Conservation (phyloP, 2,329 filamentous ascomycete species). For the Aureobasidium leucospermi region DNA sequence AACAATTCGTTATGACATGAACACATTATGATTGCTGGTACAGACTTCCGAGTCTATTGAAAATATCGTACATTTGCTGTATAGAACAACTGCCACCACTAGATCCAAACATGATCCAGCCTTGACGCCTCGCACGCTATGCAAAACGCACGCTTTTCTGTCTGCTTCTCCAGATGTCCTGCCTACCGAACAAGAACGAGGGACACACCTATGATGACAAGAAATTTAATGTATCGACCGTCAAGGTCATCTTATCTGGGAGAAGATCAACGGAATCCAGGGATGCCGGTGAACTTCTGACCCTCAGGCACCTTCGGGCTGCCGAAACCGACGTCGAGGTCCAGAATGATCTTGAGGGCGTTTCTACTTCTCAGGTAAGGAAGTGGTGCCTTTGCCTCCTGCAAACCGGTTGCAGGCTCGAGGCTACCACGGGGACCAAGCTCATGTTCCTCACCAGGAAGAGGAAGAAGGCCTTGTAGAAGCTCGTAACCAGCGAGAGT, state of each 20-base stretch:
- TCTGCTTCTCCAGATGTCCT: not conserved
- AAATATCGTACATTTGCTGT: conserved; percentile 10
- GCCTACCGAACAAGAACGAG: not conserved
- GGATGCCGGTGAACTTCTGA: conserved; percentile 11
- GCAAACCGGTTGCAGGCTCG: conserved; percentile 57
- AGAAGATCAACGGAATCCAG: conserved; percentile 10
- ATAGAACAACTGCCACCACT: conserved; percentile 3
- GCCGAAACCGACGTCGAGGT: conserved; percentile 90
- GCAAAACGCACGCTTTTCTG: not conserved
- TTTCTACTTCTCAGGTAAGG: conserved; percentile 72
- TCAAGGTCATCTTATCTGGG: not conserved
- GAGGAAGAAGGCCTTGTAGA: conserved; percentile 71
- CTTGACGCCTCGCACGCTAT: conserved; percentile 1
- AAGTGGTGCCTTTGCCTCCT: conserved; percentile 56
- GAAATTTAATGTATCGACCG: not conserved
- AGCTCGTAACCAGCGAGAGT: conserved; percentile 94
- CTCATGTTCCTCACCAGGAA: conserved; percentile 58
- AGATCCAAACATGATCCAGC: conserved; percentile 5
- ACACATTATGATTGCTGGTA: not conserved
- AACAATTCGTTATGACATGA: too few species aligned
- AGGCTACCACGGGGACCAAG: conserved; percentile 47
- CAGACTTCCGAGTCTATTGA: not conserved
- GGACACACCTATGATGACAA: not conserved
- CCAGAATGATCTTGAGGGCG: conserved; percentile 89
- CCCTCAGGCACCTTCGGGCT: conserved; percentile 44